Conservation (phyloP, 2,329 filamentous ascomycete genomes). For the Gliomastix tumulicola region DNA sequence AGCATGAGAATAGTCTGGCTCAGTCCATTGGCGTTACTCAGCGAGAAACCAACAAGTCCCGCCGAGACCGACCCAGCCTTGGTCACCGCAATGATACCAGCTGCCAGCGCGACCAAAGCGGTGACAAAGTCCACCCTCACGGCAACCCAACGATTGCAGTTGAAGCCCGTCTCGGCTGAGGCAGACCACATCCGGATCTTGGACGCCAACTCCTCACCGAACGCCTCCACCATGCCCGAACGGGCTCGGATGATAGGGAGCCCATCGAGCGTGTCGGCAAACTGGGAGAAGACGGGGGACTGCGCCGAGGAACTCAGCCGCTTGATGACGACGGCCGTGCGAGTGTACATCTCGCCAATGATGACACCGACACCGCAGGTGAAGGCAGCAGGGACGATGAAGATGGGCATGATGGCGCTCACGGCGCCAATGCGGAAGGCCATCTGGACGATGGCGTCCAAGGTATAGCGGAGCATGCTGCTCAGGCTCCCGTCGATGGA, state of each 20-base stretch:
- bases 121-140: conserved; percentile 48
- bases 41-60: conserved; percentile 20
- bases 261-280: conserved; percentile 44
- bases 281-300: conserved; percentile 50
- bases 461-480: conserved; percentile 31
- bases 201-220: conserved; percentile 40
- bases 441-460: conserved; percentile 34
- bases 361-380: conserved; percentile 37
- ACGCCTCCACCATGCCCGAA: conserved; percentile 37
- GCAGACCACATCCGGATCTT: conserved; percentile 39
- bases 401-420: conserved; percentile 44
- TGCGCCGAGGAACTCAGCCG: conserved; percentile 36
- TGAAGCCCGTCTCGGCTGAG: conserved; percentile 41
- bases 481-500: conserved; percentile 43
- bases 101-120: conserved; percentile 41
- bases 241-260: conserved; percentile 44
- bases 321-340: conserved; percentile 38
- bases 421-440: conserved; percentile 38
- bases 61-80: conserved; percentile 2
- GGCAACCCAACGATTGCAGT: conserved; percentile 51
- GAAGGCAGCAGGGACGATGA: conserved; percentile 36
- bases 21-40: conserved; percentile 47
- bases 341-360: conserved; percentile 43
- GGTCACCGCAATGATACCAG: conserved; percentile 42
- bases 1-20: conserved; percentile 43